Evolutionary conservation across 176 grass and related monocot genomes (phyloP), one percentile per base, ranked within the genome.

Genomic region (Tillandsia fasciculata): DNA sequence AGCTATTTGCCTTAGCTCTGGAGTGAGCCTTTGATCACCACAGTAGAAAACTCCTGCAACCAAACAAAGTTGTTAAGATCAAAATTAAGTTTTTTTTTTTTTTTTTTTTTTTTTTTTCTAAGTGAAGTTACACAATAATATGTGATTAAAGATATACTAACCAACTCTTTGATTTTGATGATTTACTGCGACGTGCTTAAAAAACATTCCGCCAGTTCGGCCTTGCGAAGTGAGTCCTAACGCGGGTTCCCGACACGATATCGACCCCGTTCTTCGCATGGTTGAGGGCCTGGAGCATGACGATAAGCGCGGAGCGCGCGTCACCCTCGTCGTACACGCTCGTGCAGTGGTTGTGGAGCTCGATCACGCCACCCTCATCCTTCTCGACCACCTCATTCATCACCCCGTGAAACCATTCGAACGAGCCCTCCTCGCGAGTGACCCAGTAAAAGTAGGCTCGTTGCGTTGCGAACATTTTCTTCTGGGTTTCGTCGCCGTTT

Each of bases 261-360:
- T 90, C 94, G 27, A 99, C 84, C 67, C 94, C 94, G 78, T 83
- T 86, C 83, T 93, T 99, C 74, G 94, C 94, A 61, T 86, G 82
- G 72, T 99, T 85, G 73, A 99, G 89, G 59, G 89, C 76, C 74
- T 93, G 94, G 48, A 99, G 83, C 89, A 99, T 99, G 48, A 87
- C 71, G 65, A 99, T 80, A 71, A 99, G 72, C 9, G 89, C 89
- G 51, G 94, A 93, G 68, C 87, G 58, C 0, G 94, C 94, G 76
- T 99, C 89, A 0, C 89, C 89, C 1, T 99, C 94, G 69, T 87
- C 89, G 74, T 99, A 99, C 68, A 99, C 87, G 65, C 87, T 88
- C 0, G 94, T 99, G 87, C 94, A 99, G 80, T 99, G 87, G 80
- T 99, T 99, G 82, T 99, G 94, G 10, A 99, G 85, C 87, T 99